Conservation (phyloP, 202 grass and related monocot genomes). For the Thinopyrum obtusiflorum region DNA sequence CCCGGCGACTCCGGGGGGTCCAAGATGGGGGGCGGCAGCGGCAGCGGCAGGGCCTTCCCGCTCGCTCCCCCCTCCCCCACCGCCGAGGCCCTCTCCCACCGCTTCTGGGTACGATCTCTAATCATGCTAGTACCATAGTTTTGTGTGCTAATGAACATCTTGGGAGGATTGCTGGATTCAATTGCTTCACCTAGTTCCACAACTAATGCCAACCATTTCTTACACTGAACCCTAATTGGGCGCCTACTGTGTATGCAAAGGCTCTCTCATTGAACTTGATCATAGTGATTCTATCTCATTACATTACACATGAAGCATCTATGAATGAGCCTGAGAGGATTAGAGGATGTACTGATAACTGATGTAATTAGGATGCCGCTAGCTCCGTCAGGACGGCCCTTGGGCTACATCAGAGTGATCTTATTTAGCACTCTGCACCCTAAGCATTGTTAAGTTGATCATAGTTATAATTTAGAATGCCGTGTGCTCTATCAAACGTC, state of each 20-base stretch:
- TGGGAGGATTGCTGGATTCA: background rate
- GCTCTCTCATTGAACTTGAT: background rate
- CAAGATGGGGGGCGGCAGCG: constrained; percentile 7
- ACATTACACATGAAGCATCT: background rate
- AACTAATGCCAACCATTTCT: background rate
- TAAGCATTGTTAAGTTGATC: background rate
- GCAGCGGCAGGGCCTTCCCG: constrained; percentile 34
- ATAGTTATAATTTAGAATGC: background rate
- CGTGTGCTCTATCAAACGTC: background rate
- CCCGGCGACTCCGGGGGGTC: constrained; percentile 5
- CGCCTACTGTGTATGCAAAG: background rate
- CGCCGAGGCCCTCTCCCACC: constrained; percentile 68
- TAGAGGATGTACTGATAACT: background rate
- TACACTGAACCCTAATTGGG: background rate
- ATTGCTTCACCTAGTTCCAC: background rate
- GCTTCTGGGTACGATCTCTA: constrained; percentile 51
- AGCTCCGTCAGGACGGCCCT: background rate
- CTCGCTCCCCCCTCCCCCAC: constrained; percentile 42
- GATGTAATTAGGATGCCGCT: background rate
- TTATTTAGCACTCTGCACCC: background rate
- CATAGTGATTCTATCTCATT: background rate
- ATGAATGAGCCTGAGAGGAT: background rate
- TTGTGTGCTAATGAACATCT: background rate
- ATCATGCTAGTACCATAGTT: background rate
- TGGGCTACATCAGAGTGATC: background rate